Conservation (phyloP, 2,329 filamentous ascomycete genomes). For the Venturia nashicola region DNA sequence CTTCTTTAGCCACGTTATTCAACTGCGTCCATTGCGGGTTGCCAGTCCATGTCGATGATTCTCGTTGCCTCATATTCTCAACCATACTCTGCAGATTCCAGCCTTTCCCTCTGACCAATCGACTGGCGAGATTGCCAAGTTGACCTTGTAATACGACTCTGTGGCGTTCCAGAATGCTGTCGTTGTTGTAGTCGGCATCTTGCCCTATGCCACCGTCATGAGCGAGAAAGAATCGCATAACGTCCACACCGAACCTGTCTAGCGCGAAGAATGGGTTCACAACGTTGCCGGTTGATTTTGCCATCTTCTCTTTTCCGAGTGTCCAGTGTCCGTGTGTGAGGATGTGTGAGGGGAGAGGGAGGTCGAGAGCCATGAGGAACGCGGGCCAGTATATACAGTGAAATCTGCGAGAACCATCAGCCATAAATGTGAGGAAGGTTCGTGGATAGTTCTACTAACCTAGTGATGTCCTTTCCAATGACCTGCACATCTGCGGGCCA, state of each 20-base stretch:
- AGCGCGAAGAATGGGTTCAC: conserved; percentile 90
- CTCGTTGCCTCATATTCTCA: conserved; percentile 14
- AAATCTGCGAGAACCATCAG: conserved; percentile 39
- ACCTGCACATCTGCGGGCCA: conserved; percentile 93
- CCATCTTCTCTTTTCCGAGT: conserved; percentile 85
- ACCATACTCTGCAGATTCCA: conserved; percentile 58
- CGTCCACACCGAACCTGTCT: conserved; percentile 76
- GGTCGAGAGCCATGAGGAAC: conserved; percentile 74
- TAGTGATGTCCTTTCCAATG: conserved; percentile 90
- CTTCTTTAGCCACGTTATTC: conserved; percentile 25
- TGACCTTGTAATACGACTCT: conserved; percentile 65
- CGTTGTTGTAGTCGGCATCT: conserved; percentile 79
- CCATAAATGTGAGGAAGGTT: not conserved
- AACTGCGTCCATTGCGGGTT: conserved; percentile 30
- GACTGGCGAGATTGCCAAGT: conserved; percentile 67
- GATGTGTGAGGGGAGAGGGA: conserved; percentile 67
- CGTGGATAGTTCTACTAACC: conserved; percentile 26
- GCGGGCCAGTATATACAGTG: conserved; percentile 98
- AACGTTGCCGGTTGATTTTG: conserved; percentile 87
- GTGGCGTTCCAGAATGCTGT: conserved; percentile 61
- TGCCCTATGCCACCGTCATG: conserved; percentile 63
- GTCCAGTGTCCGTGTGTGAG: conserved; percentile 94
- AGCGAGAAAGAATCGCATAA: conserved; percentile 80
- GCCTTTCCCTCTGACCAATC: conserved; percentile 54
- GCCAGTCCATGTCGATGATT: conserved; percentile 18